These are phyloP conservation scores for Penicillium canariense DNA, from an alignment of 495 filamentous ascomycete species.

Conservation along the genomic window DNA sequence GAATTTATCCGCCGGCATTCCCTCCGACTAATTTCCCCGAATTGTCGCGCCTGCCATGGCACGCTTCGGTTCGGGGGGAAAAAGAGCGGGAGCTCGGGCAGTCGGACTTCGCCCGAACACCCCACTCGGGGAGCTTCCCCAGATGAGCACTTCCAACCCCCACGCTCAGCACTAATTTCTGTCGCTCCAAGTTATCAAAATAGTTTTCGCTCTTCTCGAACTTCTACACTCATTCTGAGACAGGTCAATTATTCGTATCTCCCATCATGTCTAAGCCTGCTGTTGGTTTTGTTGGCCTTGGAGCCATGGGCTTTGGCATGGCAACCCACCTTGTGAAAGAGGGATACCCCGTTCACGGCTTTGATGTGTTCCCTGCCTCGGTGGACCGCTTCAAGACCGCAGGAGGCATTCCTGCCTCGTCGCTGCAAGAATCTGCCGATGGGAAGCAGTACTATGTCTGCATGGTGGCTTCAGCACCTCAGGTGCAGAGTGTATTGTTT, in stretches of 20 bases:
- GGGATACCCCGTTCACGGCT: constrained; percentile 68
- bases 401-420: constrained; percentile 60
- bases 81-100: not conserved
- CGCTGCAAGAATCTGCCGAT: constrained; percentile 61
- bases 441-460: constrained; percentile 62
- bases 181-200: not conserved
- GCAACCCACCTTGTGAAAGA: constrained; percentile 71
- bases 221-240: not conserved
- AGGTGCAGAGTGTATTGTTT: constrained; percentile 66
- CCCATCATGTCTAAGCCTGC: constrained; percentile 43
- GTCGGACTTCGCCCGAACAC: constrained; percentile 21
- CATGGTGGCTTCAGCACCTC: constrained; percentile 77
- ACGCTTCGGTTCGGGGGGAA: not conserved
- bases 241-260: not conserved
- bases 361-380: constrained; percentile 71
- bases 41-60: not conserved
- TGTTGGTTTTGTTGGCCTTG: constrained; percentile 78
- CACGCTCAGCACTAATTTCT: constrained; percentile 4
- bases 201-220: not conserved
- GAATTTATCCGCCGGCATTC: too few relatives aligned
- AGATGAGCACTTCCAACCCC: constrained; percentile 16
- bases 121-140: constrained; percentile 15
- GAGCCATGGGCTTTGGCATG: constrained; percentile 89
- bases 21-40: too few relatives aligned
- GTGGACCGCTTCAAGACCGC: constrained; percentile 66